These are phyloP conservation scores for Trichophaea hybrida DNA, from an alignment of 2,329 filamentous ascomycete genomes.

Conservation along the genomic window DNA sequence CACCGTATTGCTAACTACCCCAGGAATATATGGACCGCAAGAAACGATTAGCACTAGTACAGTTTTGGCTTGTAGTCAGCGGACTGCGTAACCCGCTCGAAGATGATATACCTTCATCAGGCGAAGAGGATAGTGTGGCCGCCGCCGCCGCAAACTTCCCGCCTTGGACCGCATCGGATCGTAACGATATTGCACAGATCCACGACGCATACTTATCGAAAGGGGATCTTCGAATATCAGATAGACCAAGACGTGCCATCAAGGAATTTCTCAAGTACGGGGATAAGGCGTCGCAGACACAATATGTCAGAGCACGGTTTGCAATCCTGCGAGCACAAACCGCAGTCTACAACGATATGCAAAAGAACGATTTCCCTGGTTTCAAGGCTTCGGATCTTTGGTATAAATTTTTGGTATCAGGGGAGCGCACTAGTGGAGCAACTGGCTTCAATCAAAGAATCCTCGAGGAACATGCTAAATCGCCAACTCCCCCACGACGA, in stretches of 20 bases:
- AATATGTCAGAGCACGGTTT: constrained; percentile 70
- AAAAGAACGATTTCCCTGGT: constrained; percentile 59
- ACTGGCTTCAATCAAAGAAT: neutral
- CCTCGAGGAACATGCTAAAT: neutral
- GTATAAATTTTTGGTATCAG: constrained; percentile 82
- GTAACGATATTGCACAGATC: constrained; percentile 78
- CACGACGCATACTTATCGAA: constrained; percentile 76
- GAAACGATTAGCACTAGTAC: constrained; percentile 71
- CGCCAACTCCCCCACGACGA: neutral
- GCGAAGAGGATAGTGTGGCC: constrained; percentile 35
- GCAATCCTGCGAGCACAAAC: constrained; percentile 74
- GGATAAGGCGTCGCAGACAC: constrained; percentile 56
- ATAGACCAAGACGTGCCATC: constrained; percentile 54
- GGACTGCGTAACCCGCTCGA: constrained; percentile 89
- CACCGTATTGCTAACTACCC: neutral
- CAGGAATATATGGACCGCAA: constrained; percentile 89
- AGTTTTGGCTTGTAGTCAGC: constrained; percentile 97
- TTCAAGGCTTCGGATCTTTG: constrained; percentile 92
- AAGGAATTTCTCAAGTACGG: constrained; percentile 66
- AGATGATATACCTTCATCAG: constrained; percentile 56
- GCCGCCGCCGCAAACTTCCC: constrained; percentile 34
- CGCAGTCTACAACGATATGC: constrained; percentile 68
- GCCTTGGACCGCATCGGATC: constrained; percentile 70
- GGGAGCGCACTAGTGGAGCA: constrained; percentile 8
- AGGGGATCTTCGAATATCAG: constrained; percentile 63